phyloP scores from a whole-genome alignment of 148 eudicot genomes.

The Chenopodium berlandieri region DNA sequence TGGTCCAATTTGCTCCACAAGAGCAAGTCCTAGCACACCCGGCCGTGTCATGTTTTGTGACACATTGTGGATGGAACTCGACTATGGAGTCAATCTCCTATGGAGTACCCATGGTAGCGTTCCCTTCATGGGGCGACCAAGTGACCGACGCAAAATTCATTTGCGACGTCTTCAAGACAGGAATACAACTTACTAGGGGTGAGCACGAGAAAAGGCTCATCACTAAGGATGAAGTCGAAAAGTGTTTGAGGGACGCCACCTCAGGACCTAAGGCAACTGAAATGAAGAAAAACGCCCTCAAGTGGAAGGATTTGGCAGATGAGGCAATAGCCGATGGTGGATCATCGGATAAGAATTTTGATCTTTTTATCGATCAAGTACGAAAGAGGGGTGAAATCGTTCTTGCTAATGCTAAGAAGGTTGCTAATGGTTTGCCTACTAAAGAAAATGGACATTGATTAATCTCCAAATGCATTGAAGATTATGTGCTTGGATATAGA shows the following conservation, averaged over 20 bases:
- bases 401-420: conserved; percentile 17
- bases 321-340: conserved; percentile 63
- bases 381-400: conserved; percentile 27
- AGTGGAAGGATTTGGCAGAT: conserved; percentile 57
- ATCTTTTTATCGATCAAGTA: conserved; percentile 55
- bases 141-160: conserved; percentile 74
- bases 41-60: conserved; percentile 67
- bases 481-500: conserved; percentile 5
- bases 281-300: conserved; percentile 54
- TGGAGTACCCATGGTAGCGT: conserved; percentile 76
- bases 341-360: conserved; percentile 53
- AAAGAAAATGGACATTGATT: conserved; percentile 10
- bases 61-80: conserved; percentile 97
- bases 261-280: conserved; percentile 45
- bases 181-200: conserved; percentile 59
- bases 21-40: conserved; percentile 68
- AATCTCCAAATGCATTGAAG: neutral
- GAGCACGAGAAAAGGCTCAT: conserved; percentile 49
- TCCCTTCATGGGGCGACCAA: conserved; percentile 90
- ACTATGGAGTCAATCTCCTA: conserved; percentile 59
- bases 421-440: neutral
- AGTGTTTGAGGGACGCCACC: conserved; percentile 49
- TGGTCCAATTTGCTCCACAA: conserved; percentile 70
- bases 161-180: conserved; percentile 58
- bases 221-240: conserved; percentile 52